Percentiles rank a stretch among this genome's conserved stretches.
Evolutionary conservation across 176 grass and related monocot genomes (phyloP).

Genomic region (Oryza glaberrima): DNA sequence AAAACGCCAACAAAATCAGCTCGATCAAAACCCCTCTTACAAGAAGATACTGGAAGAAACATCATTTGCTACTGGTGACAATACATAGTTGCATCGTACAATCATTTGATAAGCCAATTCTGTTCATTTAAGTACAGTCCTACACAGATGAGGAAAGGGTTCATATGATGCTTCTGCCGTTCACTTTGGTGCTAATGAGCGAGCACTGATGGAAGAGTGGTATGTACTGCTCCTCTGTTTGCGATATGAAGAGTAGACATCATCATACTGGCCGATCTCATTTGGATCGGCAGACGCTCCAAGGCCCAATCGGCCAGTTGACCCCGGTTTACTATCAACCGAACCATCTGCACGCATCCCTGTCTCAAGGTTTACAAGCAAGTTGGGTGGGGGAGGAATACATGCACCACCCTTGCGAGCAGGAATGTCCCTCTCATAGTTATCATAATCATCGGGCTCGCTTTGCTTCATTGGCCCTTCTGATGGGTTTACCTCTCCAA

Average conservation of each 20-base stretch:
- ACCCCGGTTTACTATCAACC: slow-evolving; percentile 61
- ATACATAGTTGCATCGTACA: slow-evolving; percentile 43
- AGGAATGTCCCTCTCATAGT: slow-evolving; percentile 74
- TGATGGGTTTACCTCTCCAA: slow-evolving; percentile 90
- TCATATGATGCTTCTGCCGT: not conserved
- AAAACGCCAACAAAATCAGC: not conserved
- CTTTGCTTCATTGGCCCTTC: slow-evolving; percentile 73
- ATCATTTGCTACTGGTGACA: not conserved
- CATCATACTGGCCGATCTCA: slow-evolving; percentile 78
- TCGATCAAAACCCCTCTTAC: not conserved
- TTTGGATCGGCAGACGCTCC: slow-evolving; percentile 70
- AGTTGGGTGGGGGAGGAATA: slow-evolving; percentile 78
- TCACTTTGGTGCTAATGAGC: slow-evolving; percentile 48
- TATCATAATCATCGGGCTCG: slow-evolving; percentile 59
- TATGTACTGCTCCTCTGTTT: slow-evolving; percentile 96
- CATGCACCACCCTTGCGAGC: slow-evolving; percentile 82
- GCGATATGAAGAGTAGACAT: slow-evolving; percentile 87
- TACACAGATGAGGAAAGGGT: not conserved
- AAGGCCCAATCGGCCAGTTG: slow-evolving; percentile 68
- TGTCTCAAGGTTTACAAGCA: slow-evolving; percentile 80
- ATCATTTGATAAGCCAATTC: not conserved
- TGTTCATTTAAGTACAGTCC: slow-evolving; percentile 14
- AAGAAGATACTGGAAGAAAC: not conserved
- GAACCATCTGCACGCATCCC: slow-evolving; percentile 79
- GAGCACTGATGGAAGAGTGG: slow-evolving; percentile 81